Percentiles rank a stretch among this genome's conserved stretches.
Evolutionary conservation across 2,329 filamentous ascomycete species (phyloP).

Genomic region (Hymenoscyphus infarciens): DNA sequence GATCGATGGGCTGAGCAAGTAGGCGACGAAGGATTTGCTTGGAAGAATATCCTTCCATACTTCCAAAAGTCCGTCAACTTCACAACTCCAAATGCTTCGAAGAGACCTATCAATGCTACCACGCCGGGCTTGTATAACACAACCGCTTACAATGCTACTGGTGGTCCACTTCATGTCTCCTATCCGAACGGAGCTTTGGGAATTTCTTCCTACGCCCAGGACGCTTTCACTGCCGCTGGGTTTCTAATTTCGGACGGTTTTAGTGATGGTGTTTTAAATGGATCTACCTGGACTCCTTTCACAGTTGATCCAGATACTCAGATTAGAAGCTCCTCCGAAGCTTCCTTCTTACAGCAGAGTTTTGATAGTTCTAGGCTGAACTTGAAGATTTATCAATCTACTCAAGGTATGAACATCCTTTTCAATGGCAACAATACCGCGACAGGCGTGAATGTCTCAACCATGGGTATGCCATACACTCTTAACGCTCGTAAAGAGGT

Average conservation of each 20-base stretch:
- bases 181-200: neutral
- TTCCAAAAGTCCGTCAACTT: neutral
- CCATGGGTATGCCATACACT: neutral
- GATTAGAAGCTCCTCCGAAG: neutral
- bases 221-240: neutral
- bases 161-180: neutral
- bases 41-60: neutral
- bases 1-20: neutral
- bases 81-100: neutral
- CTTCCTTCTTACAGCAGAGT: neutral
- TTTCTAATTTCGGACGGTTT: neutral
- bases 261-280: neutral
- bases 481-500: conserved; percentile 37
- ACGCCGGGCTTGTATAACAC: neutral
- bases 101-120: neutral
- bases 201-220: neutral
- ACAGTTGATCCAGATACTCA: conserved; percentile 1
- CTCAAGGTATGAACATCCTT: neutral
- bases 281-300: neutral
- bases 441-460: neutral
- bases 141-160: neutral
- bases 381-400: neutral
- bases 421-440: conserved; percentile 2
- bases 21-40: neutral
- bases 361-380: neutral